Evolutionary conservation across 768 basidiomycete species (phyloP), one percentile per base, ranked within the genome.

Genomic region (Coprinellus micaceus): DNA sequence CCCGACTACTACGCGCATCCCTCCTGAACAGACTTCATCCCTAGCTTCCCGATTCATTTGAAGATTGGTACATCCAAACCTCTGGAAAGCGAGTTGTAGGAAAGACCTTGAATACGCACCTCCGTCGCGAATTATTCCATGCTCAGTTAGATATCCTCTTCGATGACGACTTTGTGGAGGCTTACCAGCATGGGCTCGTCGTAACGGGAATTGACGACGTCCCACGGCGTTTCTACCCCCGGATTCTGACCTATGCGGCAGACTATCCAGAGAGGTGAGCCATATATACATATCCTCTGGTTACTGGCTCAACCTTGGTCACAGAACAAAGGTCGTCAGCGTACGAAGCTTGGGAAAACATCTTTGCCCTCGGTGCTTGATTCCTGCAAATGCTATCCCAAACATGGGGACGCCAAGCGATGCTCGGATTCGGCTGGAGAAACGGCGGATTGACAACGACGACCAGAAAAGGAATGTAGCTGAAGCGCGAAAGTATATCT

Each of bases 251-350:
- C 10, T 53, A 53, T 41, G 40, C 52, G 2, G 52, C 52, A 28
- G 52, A 53, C 26, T 53, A 53, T 28, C 52, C 52, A 1, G 39
- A 53, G 24, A 53, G 43, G 52, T 53, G 17, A 24, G 52, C 43
- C 40, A 33, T 33, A 6, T 33, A 6, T 19, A 17, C 7, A 43
- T 43, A 5, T 15, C n/a, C 40, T 19, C n/a, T 5, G 40, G n/a
- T 43, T 4, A 43, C n/a, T 9, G 15, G 40, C n/a, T 10, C 6
- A 43, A 7, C 40, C 19, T 6, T 10, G n/a, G 7, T 15, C 7
- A 21, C 13, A 43, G 70, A 54, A 65, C 69, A 10, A 59, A 71
- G 0, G 57, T 74, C 4, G 64, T 63, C 13, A 52, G 56, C 6
- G 59, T 68, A 39, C 45, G 56, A 3, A 59, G 61, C 30, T 33